Evolutionary conservation across 176 grass and related monocot species (phyloP).

Genomic region (Bothriochloa decipiens): DNA sequence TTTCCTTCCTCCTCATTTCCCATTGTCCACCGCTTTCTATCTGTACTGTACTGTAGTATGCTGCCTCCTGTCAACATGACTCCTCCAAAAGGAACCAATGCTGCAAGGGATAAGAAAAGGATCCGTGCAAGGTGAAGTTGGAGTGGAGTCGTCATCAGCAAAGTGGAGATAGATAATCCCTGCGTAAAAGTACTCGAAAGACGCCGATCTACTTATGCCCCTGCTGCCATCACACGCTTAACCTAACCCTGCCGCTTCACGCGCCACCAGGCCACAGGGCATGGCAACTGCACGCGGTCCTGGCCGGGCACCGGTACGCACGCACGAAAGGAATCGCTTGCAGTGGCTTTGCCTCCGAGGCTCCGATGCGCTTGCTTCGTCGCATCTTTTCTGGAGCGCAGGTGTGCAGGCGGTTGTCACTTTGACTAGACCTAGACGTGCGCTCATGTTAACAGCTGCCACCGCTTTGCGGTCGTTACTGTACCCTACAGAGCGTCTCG

Average conservation of each 20-base stretch:
- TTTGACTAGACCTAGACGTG: conserved; percentile 9
- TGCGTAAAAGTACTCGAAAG: conserved; percentile 26
- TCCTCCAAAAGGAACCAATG: no score
- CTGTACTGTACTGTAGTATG: neutral
- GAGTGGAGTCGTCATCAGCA: neutral
- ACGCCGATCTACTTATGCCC: neutral
- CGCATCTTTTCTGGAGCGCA: neutral
- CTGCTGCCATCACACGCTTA: conserved; percentile 9
- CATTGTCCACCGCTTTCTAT: neutral
- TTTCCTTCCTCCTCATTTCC: neutral
- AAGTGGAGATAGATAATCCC: neutral
- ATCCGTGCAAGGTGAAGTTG: no score
- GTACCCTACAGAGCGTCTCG: no score
- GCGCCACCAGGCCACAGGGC: neutral
- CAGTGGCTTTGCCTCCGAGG: neutral
- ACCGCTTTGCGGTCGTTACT: no score
- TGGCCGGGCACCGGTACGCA: neutral
- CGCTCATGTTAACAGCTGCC: neutral
- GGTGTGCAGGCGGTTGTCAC: neutral
- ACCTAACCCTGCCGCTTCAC: neutral
- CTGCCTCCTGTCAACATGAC: neutral
- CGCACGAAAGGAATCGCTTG: conserved; percentile 12
- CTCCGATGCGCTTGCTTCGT: neutral
- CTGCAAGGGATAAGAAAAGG: no score
- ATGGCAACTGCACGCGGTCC: neutral